phyloP scores from a whole-genome alignment of 106 monocot genomes.

The Apostasia ramifera region DNA sequence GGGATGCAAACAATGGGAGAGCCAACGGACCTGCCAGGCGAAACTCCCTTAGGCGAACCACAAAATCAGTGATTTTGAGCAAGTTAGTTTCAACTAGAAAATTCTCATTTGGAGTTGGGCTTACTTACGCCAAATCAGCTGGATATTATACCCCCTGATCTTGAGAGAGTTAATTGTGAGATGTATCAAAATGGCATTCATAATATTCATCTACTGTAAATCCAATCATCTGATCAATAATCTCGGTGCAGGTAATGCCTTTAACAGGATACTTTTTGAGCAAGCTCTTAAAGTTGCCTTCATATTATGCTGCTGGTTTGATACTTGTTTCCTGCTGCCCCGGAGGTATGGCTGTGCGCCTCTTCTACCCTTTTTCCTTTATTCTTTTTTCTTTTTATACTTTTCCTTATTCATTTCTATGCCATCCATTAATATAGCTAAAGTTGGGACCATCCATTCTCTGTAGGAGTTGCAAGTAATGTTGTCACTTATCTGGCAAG shows the following conservation, averaged over 20 bases:
- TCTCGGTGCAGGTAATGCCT: conserved; percentile 77
- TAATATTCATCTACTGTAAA: too few species aligned
- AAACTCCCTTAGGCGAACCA: too few species aligned
- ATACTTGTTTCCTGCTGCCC: conserved; percentile 93
- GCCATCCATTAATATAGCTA: not conserved
- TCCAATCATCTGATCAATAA: not conserved
- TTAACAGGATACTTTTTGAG: conserved; percentile 70
- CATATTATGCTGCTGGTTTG: conserved; percentile 87
- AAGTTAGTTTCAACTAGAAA: too few species aligned
- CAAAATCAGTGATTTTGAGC: too few species aligned
- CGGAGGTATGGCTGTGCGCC: conserved; percentile 45
- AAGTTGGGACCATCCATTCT: conserved; percentile 1
- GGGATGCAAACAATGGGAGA: too few species aligned
- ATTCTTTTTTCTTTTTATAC: too few species aligned
- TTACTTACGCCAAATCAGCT: too few species aligned
- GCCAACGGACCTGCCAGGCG: too few species aligned
- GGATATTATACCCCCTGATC: too few species aligned
- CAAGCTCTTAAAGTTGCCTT: conserved; percentile 73
- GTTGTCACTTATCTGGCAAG: conserved; percentile 89
- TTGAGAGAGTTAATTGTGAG: too few species aligned
- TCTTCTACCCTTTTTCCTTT: not conserved
- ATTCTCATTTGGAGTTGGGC: too few species aligned
- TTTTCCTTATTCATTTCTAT: not conserved
- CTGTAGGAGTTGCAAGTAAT: conserved; percentile 85
- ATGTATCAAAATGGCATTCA: too few species aligned